phyloP scores from a whole-genome alignment of 192 early-diverging fungal genomes.

The Backusella tuberculispora region DNA sequence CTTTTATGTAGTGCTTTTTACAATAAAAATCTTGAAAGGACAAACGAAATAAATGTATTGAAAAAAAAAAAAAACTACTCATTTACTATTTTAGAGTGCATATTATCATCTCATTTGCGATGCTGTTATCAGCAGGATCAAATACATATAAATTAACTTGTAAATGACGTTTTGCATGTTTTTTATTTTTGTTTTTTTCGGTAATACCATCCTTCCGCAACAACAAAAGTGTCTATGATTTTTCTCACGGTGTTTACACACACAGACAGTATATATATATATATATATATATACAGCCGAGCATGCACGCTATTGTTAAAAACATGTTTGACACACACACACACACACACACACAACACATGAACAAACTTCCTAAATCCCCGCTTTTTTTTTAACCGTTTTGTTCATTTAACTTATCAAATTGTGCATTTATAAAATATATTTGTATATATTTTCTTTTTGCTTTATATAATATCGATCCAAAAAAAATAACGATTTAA shows the following conservation, averaged over 20 bases:
- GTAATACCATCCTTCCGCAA: constrained; percentile 5
- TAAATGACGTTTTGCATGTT: not conserved
- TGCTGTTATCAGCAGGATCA: too few relatives aligned
- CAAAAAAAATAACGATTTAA: not conserved
- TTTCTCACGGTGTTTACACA: constrained; percentile 3
- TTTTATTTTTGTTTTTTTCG: not conserved
- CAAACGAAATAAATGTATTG: too few relatives aligned
- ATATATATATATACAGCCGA: not conserved
- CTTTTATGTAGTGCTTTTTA: not conserved
- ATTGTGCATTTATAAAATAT: not conserved
- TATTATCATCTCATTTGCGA: too few relatives aligned
- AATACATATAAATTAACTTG: not conserved
- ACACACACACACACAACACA: not conserved
- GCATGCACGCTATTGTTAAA: not conserved
- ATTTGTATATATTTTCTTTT: not conserved
- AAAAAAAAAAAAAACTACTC: too few relatives aligned
- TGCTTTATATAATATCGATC: constrained; percentile 4
- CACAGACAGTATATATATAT: too few relatives aligned
- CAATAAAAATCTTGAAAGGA: not conserved
- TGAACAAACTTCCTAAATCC: not conserved
- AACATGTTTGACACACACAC: not conserved
- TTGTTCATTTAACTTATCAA: too few relatives aligned
- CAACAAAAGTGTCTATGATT: not conserved
- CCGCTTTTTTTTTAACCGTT: not conserved
- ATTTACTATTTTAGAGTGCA: too few relatives aligned